phyloP scores from a whole-genome alignment of 2,329 filamentous ascomycete genomes.

The Calcarisporium arbuscula region DNA sequence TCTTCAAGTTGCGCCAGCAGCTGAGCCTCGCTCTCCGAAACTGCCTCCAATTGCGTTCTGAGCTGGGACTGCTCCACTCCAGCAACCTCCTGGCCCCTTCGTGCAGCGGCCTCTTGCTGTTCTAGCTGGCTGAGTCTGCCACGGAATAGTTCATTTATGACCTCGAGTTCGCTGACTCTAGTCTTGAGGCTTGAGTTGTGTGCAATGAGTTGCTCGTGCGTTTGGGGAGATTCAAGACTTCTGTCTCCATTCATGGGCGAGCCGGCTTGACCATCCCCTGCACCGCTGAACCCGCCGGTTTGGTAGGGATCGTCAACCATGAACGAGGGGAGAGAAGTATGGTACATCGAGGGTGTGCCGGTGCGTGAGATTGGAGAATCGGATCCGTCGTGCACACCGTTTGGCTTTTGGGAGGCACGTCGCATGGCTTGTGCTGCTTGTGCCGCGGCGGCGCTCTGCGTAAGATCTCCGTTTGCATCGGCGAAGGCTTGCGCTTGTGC shows the following conservation, averaged over 20 bases:
- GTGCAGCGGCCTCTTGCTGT: constrained; percentile 63
- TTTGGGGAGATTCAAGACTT: constrained; percentile 64
- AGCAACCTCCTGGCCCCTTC: constrained; percentile 53
- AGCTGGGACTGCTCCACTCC: constrained; percentile 50
- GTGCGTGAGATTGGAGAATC: constrained; percentile 76
- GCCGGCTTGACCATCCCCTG: constrained; percentile 44
- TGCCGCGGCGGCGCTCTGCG: constrained; percentile 51
- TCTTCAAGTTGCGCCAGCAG: constrained; percentile 65
- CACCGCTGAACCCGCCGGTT: constrained; percentile 39
- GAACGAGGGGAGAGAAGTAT: constrained; percentile 72
- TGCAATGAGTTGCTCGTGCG: constrained; percentile 72
- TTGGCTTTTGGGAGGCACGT: constrained; percentile 65
- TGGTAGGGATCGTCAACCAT: constrained; percentile 68
- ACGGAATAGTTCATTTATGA: constrained; percentile 82
- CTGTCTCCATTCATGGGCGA: constrained; percentile 53
- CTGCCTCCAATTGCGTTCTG: constrained; percentile 47
- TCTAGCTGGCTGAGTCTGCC: constrained; percentile 74
- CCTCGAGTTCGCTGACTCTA: constrained; percentile 86
- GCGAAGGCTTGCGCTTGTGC: constrained; percentile 31
- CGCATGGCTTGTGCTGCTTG: constrained; percentile 43
- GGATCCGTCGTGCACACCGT: constrained; percentile 66
- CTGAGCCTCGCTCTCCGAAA: constrained; percentile 32
- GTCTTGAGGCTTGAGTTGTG: constrained; percentile 88
- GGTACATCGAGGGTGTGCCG: constrained; percentile 69
- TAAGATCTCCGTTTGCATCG: constrained; percentile 56